Evolutionary conservation across 2,329 filamentous ascomycete genomes (phyloP).

Genomic region (Lachnum nothofagi): DNA sequence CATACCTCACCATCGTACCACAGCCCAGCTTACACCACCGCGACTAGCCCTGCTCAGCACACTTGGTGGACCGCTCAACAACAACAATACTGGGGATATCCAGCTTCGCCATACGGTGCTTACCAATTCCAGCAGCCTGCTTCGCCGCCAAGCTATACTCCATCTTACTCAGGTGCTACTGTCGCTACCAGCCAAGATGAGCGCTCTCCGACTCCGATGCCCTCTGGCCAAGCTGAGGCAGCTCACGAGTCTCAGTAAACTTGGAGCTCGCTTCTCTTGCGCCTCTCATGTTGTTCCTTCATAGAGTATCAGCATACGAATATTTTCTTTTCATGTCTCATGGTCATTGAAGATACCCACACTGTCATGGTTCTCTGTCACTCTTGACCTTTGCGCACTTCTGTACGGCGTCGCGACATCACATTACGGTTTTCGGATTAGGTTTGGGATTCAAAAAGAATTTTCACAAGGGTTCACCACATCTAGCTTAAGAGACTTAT

Average conservation of each 20-base stretch:
- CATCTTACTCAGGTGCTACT: slow-evolving; percentile 7
- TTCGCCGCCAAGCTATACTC: slow-evolving; percentile 3
- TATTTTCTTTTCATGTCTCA: background rate
- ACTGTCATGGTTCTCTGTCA: background rate
- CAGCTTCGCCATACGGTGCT: slow-evolving; percentile 11
- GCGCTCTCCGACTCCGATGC: slow-evolving; percentile 25
- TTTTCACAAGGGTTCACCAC: background rate
- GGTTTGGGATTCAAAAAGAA: too few species aligned
- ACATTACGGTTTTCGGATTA: background rate
- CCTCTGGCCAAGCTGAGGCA: slow-evolving; percentile 16
- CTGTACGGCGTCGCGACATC: background rate
- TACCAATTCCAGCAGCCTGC: slow-evolving; percentile 7
- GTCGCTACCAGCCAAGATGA: slow-evolving; percentile 16
- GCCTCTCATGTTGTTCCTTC: background rate
- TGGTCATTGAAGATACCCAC: background rate
- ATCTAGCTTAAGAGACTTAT: slow-evolving; percentile 6
- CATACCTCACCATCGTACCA: slow-evolving; percentile 13
- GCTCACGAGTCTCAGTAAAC: slow-evolving; percentile 14
- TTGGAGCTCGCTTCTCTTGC: slow-evolving; percentile 1
- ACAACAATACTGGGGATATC: slow-evolving; percentile 14
- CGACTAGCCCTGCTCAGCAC: slow-evolving; percentile 16
- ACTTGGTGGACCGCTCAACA: background rate
- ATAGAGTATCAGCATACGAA: slow-evolving; percentile 2
- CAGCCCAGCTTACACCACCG: slow-evolving; percentile 11
- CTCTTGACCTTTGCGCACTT: background rate